phyloP scores from a whole-genome alignment of 495 filamentous ascomycete genomes.

The Trichoderma virens region DNA sequence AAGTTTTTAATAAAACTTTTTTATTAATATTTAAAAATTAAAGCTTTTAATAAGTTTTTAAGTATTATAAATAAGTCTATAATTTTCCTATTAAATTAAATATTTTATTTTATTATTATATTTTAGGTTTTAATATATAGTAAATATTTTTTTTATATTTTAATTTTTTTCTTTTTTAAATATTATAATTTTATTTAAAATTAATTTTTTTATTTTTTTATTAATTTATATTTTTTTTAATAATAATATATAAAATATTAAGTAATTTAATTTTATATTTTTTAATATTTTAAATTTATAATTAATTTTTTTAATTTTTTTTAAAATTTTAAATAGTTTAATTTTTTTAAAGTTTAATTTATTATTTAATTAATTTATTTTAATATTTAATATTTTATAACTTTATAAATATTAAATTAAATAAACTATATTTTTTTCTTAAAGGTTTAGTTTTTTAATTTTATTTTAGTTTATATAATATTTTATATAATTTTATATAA shows the following conservation, averaged over 20 bases:
- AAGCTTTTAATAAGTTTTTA: no score
- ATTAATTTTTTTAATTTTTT: slow-evolving; percentile 10
- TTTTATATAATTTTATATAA: slow-evolving; percentile 16
- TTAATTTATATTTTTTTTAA: slow-evolving; percentile 9
- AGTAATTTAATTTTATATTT: slow-evolving; percentile 8
- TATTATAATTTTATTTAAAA: slow-evolving; percentile 9
- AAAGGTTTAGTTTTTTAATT: no score
- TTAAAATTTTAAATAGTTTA: slow-evolving; percentile 19
- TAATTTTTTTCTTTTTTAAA: slow-evolving; percentile 10
- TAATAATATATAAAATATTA: slow-evolving; percentile 14
- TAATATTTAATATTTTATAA: no score
- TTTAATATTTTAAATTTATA: slow-evolving; percentile 14
- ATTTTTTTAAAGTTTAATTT: slow-evolving; percentile 26
- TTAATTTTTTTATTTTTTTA: slow-evolving; percentile 6
- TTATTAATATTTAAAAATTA: no score
- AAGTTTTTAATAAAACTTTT: no score
- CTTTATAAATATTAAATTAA: no score
- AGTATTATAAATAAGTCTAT: no score
- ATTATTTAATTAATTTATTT: slow-evolving; percentile 23
- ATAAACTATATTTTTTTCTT: no score
- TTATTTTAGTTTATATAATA: slow-evolving; percentile 20
- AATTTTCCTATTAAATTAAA: no score
- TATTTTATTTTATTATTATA: no score
- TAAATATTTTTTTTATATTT: slow-evolving; percentile 13
- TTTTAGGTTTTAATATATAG: no score